Evolutionary conservation across 371 early-diverging fungal species (phyloP).

Genomic region (Mucor lusitanicus): DNA sequence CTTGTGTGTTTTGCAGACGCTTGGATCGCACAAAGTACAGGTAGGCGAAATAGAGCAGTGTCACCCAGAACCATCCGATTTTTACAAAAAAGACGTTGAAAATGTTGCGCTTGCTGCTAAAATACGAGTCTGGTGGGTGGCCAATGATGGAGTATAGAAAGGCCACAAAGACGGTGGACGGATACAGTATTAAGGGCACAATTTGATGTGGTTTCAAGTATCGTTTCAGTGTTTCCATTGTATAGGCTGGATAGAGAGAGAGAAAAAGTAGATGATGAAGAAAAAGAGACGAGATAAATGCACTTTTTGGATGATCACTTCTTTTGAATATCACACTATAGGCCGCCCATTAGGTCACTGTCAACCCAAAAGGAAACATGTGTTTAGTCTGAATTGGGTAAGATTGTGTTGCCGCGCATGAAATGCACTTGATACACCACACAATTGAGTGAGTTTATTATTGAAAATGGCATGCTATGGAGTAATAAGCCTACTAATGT

Average conservation of each 20-base stretch:
- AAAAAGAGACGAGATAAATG: background rate
- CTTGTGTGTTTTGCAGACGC: slow-evolving; percentile 15
- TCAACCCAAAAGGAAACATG: background rate
- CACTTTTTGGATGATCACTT: background rate
- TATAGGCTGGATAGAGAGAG: background rate
- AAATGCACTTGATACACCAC: background rate
- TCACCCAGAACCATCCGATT: slow-evolving; percentile 85
- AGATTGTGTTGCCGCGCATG: background rate
- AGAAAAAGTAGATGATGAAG: background rate
- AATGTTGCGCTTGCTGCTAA: slow-evolving; percentile 73
- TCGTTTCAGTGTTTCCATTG: slow-evolving; percentile 14
- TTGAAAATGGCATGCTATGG: too few species aligned
- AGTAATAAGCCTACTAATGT: too few species aligned
- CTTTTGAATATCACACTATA: background rate
- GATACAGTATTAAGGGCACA: slow-evolving; percentile 24
- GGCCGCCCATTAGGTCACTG: background rate
- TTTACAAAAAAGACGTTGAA: slow-evolving; percentile 82
- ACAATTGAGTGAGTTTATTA: background rate
- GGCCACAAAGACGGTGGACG: slow-evolving; percentile 28
- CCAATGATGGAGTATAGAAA: slow-evolving; percentile 31
- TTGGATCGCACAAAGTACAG: slow-evolving; percentile 23
- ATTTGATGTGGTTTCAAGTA: slow-evolving; percentile 40
- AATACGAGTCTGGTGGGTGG: slow-evolving; percentile 44
- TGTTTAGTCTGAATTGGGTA: background rate
- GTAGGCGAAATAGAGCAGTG: slow-evolving; percentile 55